Conservation (phyloP, 306 rosid species). For the Lupinus albus region DNA sequence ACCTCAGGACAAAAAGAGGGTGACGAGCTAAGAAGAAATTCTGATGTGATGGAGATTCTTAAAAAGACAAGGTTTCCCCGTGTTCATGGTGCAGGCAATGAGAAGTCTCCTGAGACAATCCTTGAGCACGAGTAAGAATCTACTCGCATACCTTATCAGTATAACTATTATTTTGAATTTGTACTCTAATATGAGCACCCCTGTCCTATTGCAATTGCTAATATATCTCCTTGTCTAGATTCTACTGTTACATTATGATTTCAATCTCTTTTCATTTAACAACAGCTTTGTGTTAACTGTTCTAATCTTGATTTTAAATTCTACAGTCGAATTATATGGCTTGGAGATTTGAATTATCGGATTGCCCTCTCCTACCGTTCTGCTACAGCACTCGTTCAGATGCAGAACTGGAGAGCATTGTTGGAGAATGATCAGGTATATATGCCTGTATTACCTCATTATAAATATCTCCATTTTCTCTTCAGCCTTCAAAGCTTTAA, state of each 20-base stretch:
- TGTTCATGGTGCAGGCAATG: conserved; percentile 66
- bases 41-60: conserved; percentile 93
- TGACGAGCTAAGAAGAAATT: conserved; percentile 90
- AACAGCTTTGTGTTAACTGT: conserved; percentile 20
- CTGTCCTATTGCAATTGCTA: neutral
- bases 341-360: conserved; percentile 97
- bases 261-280: neutral
- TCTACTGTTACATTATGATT: conserved; percentile 24
- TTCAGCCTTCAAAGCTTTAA: conserved; percentile 7
- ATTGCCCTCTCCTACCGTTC: conserved; percentile 91
- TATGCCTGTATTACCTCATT: conserved; percentile 32
- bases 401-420: conserved; percentile 99
- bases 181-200: neutral
- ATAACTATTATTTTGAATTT: neutral
- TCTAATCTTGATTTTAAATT: conserved; percentile 32
- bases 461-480: neutral
- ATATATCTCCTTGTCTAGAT: neutral
- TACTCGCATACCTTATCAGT: conserved; percentile 19
- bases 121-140: conserved; percentile 89
- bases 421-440: conserved; percentile 90
- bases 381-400: conserved; percentile 93
- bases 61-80: conserved; percentile 90
- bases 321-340: conserved; percentile 92
- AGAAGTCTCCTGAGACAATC: conserved; percentile 92
- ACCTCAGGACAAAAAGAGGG: conserved; percentile 98